Percentiles rank a stretch among this genome's conserved stretches.
Conservation (phyloP, 1,139 yeast species). For the Sugiyamaella pinicola region DNA sequence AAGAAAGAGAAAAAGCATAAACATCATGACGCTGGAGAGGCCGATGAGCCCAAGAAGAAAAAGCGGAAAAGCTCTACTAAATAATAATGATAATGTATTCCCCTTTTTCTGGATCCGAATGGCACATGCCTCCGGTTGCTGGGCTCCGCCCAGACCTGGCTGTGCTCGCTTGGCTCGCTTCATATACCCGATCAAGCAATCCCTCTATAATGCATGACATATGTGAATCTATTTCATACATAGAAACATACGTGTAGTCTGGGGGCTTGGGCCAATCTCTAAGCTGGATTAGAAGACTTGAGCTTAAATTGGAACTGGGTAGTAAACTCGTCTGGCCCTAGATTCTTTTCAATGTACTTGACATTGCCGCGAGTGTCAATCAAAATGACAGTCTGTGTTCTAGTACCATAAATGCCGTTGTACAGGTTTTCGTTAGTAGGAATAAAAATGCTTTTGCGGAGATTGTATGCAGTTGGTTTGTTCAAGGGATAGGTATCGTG, state of each 20-base stretch:
- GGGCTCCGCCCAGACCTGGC: conserved; percentile 11
- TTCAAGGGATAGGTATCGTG: conserved; percentile 47
- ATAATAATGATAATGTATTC: background rate
- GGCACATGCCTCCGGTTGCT: conserved; percentile 2
- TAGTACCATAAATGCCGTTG: conserved; percentile 64
- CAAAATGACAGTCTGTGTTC: conserved; percentile 82
- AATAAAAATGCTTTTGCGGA: conserved; percentile 66
- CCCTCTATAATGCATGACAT: no score
- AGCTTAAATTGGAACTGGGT: conserved; percentile 25
- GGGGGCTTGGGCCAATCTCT: no score
- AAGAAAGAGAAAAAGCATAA: conserved; percentile 35
- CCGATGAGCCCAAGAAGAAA: conserved; percentile 24
- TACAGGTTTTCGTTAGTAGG: conserved; percentile 54
- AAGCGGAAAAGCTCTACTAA: conserved; percentile 9
- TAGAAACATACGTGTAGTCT: background rate
- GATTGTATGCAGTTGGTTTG: conserved; percentile 30
- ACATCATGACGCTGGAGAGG: conserved; percentile 24
- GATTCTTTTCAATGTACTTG: conserved; percentile 49
- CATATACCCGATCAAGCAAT: no score
- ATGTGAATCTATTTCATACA: background rate
- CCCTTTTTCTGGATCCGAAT: no score
- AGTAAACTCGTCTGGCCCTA: conserved; percentile 43
- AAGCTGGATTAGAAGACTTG: background rate
- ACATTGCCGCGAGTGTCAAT: conserved; percentile 54
- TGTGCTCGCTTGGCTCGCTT: background rate